These are phyloP conservation scores for Cyberlindnera galapagoensis DNA, from an alignment of 805 yeast genomes.

Conservation along the genomic window DNA sequence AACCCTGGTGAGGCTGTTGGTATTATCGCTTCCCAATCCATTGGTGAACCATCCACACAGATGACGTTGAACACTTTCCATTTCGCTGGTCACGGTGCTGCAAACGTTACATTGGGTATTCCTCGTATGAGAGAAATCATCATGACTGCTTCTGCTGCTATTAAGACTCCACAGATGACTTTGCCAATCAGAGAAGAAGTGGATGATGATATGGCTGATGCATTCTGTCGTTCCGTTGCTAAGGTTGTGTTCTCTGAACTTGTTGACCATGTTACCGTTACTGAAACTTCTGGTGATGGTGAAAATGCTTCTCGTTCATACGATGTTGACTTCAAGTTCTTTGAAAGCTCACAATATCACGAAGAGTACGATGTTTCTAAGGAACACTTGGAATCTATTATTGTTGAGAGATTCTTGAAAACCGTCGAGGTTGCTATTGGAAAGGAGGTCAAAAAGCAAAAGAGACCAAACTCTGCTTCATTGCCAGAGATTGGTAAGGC, in stretches of 20 bases:
- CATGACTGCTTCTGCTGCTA: slow-evolving; percentile 95
- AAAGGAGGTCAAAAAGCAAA: slow-evolving; percentile 80
- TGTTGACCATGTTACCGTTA: slow-evolving; percentile 75
- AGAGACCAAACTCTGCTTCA: slow-evolving; percentile 42
- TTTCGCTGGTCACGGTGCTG: slow-evolving; percentile 99
- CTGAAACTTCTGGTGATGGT: slow-evolving; percentile 76
- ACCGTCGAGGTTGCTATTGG: slow-evolving; percentile 66
- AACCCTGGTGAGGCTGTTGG: slow-evolving; percentile 99
- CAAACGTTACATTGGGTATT: slow-evolving; percentile 97
- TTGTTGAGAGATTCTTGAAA: slow-evolving; percentile 58
- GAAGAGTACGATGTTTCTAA: slow-evolving; percentile 84
- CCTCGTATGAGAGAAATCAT: slow-evolving; percentile 99
- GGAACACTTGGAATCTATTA: slow-evolving; percentile 66
- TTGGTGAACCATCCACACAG: slow-evolving; percentile 99
- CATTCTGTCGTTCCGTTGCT: slow-evolving; percentile 87
- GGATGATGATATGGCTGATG: slow-evolving; percentile 79
- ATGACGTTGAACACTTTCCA: slow-evolving; percentile 97
- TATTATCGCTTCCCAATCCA: slow-evolving; percentile 94
- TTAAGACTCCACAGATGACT: slow-evolving; percentile 98
- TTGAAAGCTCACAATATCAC: slow-evolving; percentile 67
- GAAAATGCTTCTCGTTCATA: slow-evolving; percentile 59
- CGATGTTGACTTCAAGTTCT: slow-evolving; percentile 68
- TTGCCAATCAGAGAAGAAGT: slow-evolving; percentile 79
- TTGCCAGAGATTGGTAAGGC: slow-evolving; percentile 67
- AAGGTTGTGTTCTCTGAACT: slow-evolving; percentile 83